Evolutionary conservation across 2,329 filamentous ascomycete genomes (phyloP).

Genomic region (Penicillium brevicompactum): DNA sequence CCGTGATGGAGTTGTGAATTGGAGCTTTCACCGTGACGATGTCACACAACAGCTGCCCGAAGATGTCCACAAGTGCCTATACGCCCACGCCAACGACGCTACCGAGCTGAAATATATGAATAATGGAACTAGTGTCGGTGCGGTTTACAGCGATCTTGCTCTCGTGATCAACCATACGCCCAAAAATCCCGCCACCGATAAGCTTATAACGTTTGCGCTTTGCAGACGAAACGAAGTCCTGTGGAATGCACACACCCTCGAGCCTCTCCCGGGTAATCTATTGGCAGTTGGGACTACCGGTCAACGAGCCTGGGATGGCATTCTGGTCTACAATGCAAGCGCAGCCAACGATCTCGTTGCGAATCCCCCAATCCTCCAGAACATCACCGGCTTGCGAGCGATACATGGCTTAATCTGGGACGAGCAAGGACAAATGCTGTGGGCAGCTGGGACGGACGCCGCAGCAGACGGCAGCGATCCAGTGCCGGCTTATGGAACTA

Average conservation of each 20-base stretch:
- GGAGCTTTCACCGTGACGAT: slow-evolving; percentile 22
- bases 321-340: slow-evolving; percentile 24
- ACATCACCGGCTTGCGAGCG: slow-evolving; percentile 24
- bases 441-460: slow-evolving; percentile 22
- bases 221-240: slow-evolving; percentile 22
- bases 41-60: slow-evolving; percentile 19
- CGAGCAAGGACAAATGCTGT: slow-evolving; percentile 23
- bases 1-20: slow-evolving; percentile 18
- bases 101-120: slow-evolving; percentile 27
- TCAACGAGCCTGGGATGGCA: slow-evolving; percentile 24
- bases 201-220: slow-evolving; percentile 22
- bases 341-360: slow-evolving; percentile 15
- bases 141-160: slow-evolving; percentile 22
- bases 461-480: slow-evolving; percentile 24
- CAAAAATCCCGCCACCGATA: slow-evolving; percentile 20
- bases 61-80: slow-evolving; percentile 14
- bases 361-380: slow-evolving; percentile 22
- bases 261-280: slow-evolving; percentile 18
- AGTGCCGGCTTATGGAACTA: slow-evolving; percentile 17
- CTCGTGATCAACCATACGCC: slow-evolving; percentile 26
- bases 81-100: slow-evolving; percentile 22
- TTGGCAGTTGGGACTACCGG: slow-evolving; percentile 25
- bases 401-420: slow-evolving; percentile 29
- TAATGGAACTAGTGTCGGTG: slow-evolving; percentile 20
- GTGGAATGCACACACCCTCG: slow-evolving; percentile 24